Conservation (phyloP, 306 rosid species). For the Prinsepia uniflora region DNA sequence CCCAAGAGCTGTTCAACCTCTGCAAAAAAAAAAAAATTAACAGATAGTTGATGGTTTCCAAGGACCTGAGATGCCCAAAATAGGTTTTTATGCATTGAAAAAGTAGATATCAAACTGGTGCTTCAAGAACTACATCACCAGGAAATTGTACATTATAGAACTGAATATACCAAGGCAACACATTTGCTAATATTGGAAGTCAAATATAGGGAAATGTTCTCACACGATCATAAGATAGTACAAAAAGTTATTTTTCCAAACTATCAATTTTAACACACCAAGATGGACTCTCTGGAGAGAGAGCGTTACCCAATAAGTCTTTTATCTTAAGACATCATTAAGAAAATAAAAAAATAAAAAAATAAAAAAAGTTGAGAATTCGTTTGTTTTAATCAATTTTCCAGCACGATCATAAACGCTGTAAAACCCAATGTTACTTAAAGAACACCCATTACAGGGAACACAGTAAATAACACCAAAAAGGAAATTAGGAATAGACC, state of each 20-base stretch:
- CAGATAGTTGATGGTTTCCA: slow-evolving; percentile 4
- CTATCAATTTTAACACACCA: not conserved
- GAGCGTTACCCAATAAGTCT: not conserved
- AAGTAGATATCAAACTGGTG: not conserved
- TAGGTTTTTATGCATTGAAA: not conserved
- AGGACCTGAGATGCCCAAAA: not conserved
- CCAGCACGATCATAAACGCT: not conserved
- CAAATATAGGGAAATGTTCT: not conserved
- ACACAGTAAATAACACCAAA: not conserved
- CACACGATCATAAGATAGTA: not conserved
- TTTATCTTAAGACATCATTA: not conserved
- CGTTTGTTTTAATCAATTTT: not conserved
- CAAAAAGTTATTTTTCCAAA: not conserved
- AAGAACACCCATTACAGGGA: not conserved
- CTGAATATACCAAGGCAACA: not conserved
- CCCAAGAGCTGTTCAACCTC: slow-evolving; percentile 87
- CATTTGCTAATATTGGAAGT: not conserved
- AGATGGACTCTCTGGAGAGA: not conserved
- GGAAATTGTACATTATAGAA: not conserved
- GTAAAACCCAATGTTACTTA: not conserved
- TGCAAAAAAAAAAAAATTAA: slow-evolving; percentile 41
- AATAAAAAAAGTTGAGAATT: no score
- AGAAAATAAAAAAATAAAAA: no score
- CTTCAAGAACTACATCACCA: not conserved
- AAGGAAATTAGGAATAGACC: not conserved